Conservation (phyloP, 2,329 filamentous ascomycete species). For the Epichloe gansuensis region DNA sequence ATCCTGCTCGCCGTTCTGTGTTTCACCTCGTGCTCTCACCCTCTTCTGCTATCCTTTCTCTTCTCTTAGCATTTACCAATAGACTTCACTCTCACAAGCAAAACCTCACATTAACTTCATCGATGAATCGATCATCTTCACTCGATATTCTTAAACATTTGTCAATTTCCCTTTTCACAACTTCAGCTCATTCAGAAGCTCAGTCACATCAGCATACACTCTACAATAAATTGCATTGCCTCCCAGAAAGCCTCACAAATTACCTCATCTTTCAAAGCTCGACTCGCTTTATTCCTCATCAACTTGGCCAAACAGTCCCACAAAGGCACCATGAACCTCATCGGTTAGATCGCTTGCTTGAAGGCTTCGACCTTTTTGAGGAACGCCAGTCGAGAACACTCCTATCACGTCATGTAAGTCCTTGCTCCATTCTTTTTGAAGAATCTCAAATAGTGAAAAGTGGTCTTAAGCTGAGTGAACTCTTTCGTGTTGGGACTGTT, state of each 20-base stretch:
- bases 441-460: too few relatives aligned
- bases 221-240: background rate
- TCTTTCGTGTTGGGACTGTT: too few relatives aligned
- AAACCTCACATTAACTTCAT: too few relatives aligned
- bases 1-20: too few relatives aligned
- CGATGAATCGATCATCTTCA: too few relatives aligned
- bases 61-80: too few relatives aligned
- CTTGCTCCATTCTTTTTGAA: too few relatives aligned
- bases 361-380: conserved; percentile 69
- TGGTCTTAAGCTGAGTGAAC: too few relatives aligned
- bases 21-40: too few relatives aligned
- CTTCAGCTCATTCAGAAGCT: background rate
- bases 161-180: background rate
- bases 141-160: background rate
- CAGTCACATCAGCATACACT: too few relatives aligned
- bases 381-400: conserved; percentile 82
- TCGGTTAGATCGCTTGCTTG: conserved; percentile 91
- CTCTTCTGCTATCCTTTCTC: too few relatives aligned
- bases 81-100: too few relatives aligned
- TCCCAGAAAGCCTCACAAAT: background rate
- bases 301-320: conserved; percentile 65
- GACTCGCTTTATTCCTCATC: conserved; percentile 27
- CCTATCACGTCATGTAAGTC: conserved; percentile 24
- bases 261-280: conserved; percentile 18
- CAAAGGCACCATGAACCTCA: conserved; percentile 73